These are phyloP conservation scores for Moesziomyces sp. DNA, from an alignment of 1,284 basidiomycete species.

Conservation along the genomic window DNA sequence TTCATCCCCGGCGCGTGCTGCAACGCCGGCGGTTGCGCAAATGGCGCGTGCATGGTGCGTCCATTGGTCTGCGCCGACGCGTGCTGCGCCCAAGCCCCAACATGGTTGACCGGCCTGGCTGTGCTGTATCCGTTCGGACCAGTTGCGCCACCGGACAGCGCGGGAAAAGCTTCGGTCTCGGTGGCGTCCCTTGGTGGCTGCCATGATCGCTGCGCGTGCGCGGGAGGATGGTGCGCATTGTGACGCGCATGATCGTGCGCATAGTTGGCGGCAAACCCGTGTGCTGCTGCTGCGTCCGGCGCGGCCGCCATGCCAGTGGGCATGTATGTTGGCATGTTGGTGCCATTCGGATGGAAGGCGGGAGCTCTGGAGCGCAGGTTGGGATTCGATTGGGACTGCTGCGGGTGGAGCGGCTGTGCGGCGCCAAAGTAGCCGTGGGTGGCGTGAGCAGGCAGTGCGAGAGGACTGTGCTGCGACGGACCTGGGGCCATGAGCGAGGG, in stretches of 20 bases:
- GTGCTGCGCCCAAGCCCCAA: conserved; percentile 38
- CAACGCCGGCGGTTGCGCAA: conserved; percentile 3
- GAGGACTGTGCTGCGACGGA: conserved; percentile 24
- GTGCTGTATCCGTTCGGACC: background rate
- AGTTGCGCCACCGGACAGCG: conserved; percentile 3
- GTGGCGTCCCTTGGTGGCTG: background rate
- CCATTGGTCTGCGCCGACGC: conserved; percentile 13
- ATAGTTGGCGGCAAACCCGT: background rate
- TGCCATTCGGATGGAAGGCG: conserved; percentile 34
- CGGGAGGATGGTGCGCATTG: background rate
- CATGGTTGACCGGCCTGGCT: conserved; percentile 3
- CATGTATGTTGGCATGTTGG: conserved; percentile 19
- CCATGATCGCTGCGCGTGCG: conserved; percentile 1
- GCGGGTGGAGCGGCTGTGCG: conserved; percentile 6
- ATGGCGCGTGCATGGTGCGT: conserved; percentile 1
- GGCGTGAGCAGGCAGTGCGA: conserved; percentile 10
- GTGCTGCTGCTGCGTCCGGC: background rate
- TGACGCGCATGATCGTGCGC: background rate
- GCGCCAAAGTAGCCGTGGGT: conserved; percentile 22
- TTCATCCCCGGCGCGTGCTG: too few species aligned
- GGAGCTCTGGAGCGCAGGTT: conserved; percentile 38
- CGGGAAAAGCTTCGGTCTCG: conserved; percentile 26
- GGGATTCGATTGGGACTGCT: conserved; percentile 42
- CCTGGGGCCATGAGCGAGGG: conserved; percentile 6
- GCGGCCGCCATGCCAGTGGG: conserved; percentile 8